Base-by-base conservation (phyloP, 1,139 yeast species). In the Protomyces inouyei region DNA sequence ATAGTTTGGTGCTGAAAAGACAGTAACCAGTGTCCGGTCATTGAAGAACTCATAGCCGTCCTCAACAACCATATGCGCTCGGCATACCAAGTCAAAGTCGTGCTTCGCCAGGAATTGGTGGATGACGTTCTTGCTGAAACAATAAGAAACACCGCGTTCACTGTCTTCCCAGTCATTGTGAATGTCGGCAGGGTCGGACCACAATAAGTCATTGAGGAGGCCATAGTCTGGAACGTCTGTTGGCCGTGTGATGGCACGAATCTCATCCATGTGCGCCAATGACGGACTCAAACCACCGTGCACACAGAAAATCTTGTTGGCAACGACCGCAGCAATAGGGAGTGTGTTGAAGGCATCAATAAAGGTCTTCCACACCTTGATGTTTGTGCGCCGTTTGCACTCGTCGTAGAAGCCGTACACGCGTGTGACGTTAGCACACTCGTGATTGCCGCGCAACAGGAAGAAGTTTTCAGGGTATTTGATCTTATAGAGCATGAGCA, bases 21-120 rank as follows among this genome's bases (percentile, higher is more conserved):
- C 97, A 0, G 98, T 93, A 3, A 93, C 98, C 68, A 93, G 79
- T 35, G 96, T 88, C 64, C 96, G 82, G 74, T 92, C 97, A 74
- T 92, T 92, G 78, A 93, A 93, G 74, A 93, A 93, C 77, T 93
- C 98, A 75, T 93, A 93, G 1, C 98, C 98, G 74, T 93, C 98
- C 74, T 93, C 98, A 32, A 93, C 98, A 69, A 93, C 98, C 98
- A 93, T 92, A 77, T 93, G 98, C 18, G 98, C 98, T 70, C 98
- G 83, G 75, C 97, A 93, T 52, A 93, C 97, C 70, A 93, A 81
- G 77, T 93, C 98, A 75, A 93, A 91, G 43, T 93, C 95, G 74
- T 92, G 93, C 71, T 88, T 86, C 68, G 86, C 82, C 65, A 93
- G 78, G 73, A 93, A 93, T 76, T 92, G 91, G 77, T 91, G 90